These are phyloP conservation scores for Coprinellus aureogranulatus DNA, from an alignment of 768 basidiomycete genomes.

Conservation along the genomic window DNA sequence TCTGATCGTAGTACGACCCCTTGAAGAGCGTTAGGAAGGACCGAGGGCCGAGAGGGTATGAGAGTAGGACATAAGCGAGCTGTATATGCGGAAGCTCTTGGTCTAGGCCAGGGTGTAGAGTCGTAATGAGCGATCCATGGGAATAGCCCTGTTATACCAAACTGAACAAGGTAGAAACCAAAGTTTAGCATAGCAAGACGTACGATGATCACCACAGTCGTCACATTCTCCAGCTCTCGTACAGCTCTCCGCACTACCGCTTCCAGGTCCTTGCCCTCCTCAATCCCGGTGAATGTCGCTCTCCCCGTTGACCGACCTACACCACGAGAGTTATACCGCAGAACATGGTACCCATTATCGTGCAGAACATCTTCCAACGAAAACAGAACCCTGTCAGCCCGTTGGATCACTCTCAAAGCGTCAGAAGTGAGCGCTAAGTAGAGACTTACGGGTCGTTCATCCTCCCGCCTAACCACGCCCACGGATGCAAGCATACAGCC, in stretches of 20 bases:
- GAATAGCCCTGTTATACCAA: constrained; percentile 65
- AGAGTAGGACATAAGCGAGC: constrained; percentile 67
- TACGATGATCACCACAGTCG: constrained; percentile 60
- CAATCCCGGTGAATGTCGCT: constrained; percentile 68
- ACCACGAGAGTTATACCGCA: constrained; percentile 76
- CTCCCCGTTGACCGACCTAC: constrained; percentile 73
- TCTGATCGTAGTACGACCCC: constrained; percentile 49
- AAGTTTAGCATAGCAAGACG: constrained; percentile 16
- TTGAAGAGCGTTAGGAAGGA: constrained; percentile 69
- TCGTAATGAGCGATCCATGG: constrained; percentile 71
- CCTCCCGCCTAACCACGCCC: constrained; percentile 80
- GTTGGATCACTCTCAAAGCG: not conserved
- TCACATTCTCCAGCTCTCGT: constrained; percentile 33
- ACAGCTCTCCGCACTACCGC: constrained; percentile 59
- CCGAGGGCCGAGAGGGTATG: constrained; percentile 72
- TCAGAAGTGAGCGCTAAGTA: not conserved
- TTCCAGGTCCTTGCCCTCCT: constrained; percentile 68
- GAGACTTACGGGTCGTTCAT: constrained; percentile 72
- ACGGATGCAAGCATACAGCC: constrained; percentile 77
- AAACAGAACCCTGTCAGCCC: constrained; percentile 40
- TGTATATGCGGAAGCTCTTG: constrained; percentile 32
- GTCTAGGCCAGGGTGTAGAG: constrained; percentile 54
- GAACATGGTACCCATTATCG: constrained; percentile 49
- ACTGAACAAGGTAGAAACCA: constrained; percentile 5
- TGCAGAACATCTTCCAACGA: constrained; percentile 42